Evolutionary conservation across 805 yeast genomes (phyloP), one percentile per base, ranked within the genome.

Genomic region (Kluyveromyces aestuarii): DNA sequence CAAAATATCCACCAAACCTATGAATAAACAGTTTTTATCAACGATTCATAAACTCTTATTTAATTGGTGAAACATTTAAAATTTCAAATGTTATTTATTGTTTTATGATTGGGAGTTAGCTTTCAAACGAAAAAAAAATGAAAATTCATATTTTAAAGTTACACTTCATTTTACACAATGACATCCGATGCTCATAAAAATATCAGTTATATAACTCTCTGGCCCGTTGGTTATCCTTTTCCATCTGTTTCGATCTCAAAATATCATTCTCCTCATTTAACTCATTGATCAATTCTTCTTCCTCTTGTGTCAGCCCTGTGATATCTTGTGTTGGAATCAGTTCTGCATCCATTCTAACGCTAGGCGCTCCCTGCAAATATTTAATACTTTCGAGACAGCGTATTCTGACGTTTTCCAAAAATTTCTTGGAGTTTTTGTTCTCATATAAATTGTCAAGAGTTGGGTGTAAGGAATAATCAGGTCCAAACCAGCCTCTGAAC

Each of bases 381-480:
- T 97, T 68, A 44, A 91, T 70, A 62, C 86, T 88, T 66, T 91
- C 96, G 57, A 90, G 64, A 27, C 88, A 77, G 53, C 85, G 82
- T 48, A 79, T 79, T 56, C 81, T 76, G 36, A 91, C 80, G 59
- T 84, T 80, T 56, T 93, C 96, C 48, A 93, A 72, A 60, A 87
- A 88, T 62, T 84, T 84, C 53, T 82, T 83, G 18, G 87, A 73
- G 66, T 91, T 91, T 60, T 84, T 86, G 68, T 91, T 91, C 56
- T 90, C 96, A 33, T 88, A 74, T 46, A 85, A 71, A 55, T 84
- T 88, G 44, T 84, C 83, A n/a, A 85, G 64, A 37, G 76, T 77
- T 17, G 98, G 98, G 64, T 88, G 96, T 50, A 93, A 71, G 21
- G 93, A 80, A 66, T 79, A 85, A 67, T 93, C 98, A 0, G 98